Base-by-base conservation (phyloP, 768 basidiomycete genomes). In the Tylopilus felleus region DNA sequence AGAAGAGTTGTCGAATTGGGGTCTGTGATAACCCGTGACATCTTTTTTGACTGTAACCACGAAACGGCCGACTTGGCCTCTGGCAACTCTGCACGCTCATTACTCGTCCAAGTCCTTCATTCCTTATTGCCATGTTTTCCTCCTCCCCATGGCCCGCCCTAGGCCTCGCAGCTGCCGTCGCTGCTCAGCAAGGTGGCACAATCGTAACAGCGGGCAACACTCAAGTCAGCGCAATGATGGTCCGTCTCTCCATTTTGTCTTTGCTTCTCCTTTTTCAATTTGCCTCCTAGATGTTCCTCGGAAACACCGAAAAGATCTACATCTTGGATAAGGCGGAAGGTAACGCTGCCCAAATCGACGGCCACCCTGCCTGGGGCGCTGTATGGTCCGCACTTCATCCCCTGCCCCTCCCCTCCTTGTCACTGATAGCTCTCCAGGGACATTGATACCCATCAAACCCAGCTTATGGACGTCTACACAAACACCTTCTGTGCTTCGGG, bases 241-340 rank as follows among this genome's bases (percentile, higher is more conserved):
- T 81, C 22, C 51, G 74, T 67, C 36, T 10, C 44, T 51, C n/a
- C 31, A 27, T 22, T 13, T 19, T 36, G 44, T 41, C 31, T 8
- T 41, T 2, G 7, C 47, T 49, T 17, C 43, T 25, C 28, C 33
- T 23, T 38, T 36, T 51, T 23, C 27, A 41, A 48, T 50, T 27
- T 14, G 8, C 21, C 38, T 44, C 17, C 60, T 64, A 88, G 88
- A 83, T 88, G 81, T 91, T 93, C 68, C 72, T 93, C 48, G 91
- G 89, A 29, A 89, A 86, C 58, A 74, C 79, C 8, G 75, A 90
- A 60, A 90, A 84, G 67, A 87, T 95, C 31, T 95, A 94, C 71
- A 88, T 94, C 21, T 73, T 94, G n/a, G 93, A 97, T 76, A 97
- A 97, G 74, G 83, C 85, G 1, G 90, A 93, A 66, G 82, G 81